These are phyloP conservation scores for Trichoderma arundinaceum DNA, from an alignment of 2,329 filamentous ascomycete species.

Conservation along the genomic window DNA sequence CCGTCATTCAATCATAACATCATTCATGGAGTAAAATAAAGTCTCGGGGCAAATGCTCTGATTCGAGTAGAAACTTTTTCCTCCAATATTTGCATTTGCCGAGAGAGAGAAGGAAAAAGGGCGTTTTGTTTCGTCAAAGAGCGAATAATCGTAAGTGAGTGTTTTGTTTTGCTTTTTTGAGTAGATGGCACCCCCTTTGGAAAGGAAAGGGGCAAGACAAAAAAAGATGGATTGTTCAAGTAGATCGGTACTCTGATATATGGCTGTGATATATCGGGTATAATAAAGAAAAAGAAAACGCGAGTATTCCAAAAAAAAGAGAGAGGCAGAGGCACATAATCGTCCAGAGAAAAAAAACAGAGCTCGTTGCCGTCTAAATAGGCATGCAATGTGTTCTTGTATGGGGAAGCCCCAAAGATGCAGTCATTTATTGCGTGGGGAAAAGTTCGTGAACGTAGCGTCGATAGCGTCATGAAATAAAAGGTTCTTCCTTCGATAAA, in stretches of 20 bases:
- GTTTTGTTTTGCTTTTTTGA: background rate
- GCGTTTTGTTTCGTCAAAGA: constrained; percentile 13
- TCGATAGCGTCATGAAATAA: background rate
- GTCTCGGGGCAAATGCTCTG: background rate
- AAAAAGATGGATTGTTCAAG: background rate
- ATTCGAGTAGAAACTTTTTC: background rate
- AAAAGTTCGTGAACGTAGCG: background rate
- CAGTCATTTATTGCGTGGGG: background rate
- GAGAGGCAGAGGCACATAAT: constrained; percentile 2
- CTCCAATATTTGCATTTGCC: background rate
- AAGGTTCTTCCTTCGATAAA: background rate
- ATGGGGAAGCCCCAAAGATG: background rate
- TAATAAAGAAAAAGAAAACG: constrained; percentile 6
- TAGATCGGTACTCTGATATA: constrained; percentile 25
- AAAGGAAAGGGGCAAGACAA: background rate
- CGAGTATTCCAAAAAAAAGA: constrained; percentile 4
- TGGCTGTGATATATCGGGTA: constrained; percentile 26
- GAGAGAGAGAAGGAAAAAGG: background rate
- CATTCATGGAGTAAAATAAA: background rate
- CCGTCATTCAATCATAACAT: constrained; percentile 23
- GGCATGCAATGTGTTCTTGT: constrained; percentile 7
- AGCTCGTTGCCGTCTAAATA: constrained; percentile 1
- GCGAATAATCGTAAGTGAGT: constrained; percentile 7
- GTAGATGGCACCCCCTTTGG: background rate
- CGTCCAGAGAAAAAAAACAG: background rate